Percentiles rank a stretch among this genome's conserved stretches.
Evolutionary conservation across 169 alveolate species (phyloP).

Genomic region (Cryptosporidium ryanae): DNA sequence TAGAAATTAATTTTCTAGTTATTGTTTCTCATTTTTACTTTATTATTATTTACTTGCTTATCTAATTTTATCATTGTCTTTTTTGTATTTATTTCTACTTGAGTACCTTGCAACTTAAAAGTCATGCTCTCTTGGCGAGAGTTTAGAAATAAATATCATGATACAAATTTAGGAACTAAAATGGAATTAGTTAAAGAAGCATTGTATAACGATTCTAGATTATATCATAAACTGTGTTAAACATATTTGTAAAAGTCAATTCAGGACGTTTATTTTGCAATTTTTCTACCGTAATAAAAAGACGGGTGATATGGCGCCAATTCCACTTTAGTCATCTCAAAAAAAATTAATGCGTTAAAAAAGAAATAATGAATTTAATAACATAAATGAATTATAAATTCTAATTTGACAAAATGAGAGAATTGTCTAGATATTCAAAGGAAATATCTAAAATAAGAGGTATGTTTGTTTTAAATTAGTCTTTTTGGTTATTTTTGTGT

Average conservation of each 20-base stretch:
- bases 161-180: too few species aligned
- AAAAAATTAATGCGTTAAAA: background rate
- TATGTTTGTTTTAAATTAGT: conserved; percentile 8
- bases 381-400: background rate
- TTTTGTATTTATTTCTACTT: too few species aligned
- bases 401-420: conserved; percentile 4
- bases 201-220: too few species aligned
- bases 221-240: too few species aligned
- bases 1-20: background rate
- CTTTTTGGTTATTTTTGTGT: too few species aligned
- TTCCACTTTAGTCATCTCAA: conserved; percentile 50
- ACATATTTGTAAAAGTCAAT: background rate
- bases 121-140: too few species aligned
- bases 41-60: background rate
- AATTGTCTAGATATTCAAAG: conserved; percentile 31
- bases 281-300: background rate
- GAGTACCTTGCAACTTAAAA: too few species aligned
- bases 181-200: too few species aligned
- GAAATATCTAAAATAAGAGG: conserved; percentile 67
- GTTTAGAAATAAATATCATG: too few species aligned
- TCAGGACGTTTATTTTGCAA: background rate
- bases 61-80: too few species aligned
- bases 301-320: conserved; percentile 75
- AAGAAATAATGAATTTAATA: background rate
- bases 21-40: background rate